These are phyloP conservation scores for Allantophomopsis lycopodina DNA, from an alignment of 2,329 filamentous ascomycete species.

Conservation along the genomic window DNA sequence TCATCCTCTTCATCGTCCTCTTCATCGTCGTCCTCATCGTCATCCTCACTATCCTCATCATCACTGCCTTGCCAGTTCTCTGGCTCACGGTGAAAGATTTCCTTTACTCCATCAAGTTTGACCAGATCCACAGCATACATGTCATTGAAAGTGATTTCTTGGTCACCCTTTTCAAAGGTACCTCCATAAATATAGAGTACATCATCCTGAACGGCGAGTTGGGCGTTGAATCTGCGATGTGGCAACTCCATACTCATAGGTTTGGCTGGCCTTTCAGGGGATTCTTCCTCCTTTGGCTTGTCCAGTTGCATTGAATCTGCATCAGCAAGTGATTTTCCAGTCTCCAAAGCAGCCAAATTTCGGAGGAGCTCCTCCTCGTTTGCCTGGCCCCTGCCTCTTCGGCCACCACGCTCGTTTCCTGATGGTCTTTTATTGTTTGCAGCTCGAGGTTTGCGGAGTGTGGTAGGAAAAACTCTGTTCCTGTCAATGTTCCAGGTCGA, in stretches of 20 bases:
- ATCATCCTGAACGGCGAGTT: conserved; percentile 83
- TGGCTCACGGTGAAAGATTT: conserved; percentile 75
- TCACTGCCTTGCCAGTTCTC: conserved; percentile 70
- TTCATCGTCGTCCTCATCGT: conserved; percentile 38
- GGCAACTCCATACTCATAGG: conserved; percentile 71
- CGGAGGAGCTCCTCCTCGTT: conserved; percentile 83
- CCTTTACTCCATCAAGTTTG: conserved; percentile 86
- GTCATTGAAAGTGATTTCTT: conserved; percentile 93
- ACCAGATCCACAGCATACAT: conserved; percentile 88
- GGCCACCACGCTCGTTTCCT: conserved; percentile 40
- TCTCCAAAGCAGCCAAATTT: conserved; percentile 76
- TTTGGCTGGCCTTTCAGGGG: conserved; percentile 42
- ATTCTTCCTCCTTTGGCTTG: conserved; percentile 32
- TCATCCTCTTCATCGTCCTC: conserved; percentile 30
- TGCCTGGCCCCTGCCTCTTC: conserved; percentile 67
- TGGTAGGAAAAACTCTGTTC: conserved; percentile 84
- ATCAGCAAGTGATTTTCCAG: conserved; percentile 49
- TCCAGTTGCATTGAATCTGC: conserved; percentile 33
- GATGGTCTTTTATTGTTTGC: conserved; percentile 44
- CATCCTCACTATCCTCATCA: conserved; percentile 44
- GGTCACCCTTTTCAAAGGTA: conserved; percentile 87
- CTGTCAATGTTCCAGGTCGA: conserved; percentile 92
- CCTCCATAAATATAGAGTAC: conserved; percentile 89
- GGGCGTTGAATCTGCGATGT: conserved; percentile 81
- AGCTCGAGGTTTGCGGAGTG: conserved; percentile 58